phyloP scores from a whole-genome alignment of 139 green algal genomes.

The Auxenochlorella protothecoides region DNA sequence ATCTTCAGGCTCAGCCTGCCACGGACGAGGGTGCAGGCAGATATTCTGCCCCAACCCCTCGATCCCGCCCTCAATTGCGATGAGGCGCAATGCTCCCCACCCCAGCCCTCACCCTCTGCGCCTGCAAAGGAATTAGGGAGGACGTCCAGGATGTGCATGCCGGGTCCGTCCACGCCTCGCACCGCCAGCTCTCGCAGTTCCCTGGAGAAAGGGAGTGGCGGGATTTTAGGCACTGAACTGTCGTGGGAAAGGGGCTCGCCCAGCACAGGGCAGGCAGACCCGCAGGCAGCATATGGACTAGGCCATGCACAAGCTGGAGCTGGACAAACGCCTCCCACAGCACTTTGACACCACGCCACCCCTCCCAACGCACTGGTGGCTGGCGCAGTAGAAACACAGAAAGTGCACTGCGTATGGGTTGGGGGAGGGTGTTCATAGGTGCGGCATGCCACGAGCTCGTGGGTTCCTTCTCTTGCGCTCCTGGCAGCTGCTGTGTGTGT shows the following conservation, averaged over 20 bases:
- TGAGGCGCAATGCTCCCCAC: neutral
- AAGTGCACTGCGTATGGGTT: slow-evolving; percentile 19
- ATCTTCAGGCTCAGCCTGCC: neutral
- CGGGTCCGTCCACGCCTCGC: slow-evolving; percentile 34
- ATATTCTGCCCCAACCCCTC: neutral
- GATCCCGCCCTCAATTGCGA: neutral
- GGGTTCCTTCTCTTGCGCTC: no score
- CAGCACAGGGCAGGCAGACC: no score
- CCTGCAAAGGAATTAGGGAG: slow-evolving; percentile 12
- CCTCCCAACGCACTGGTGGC: slow-evolving; percentile 10
- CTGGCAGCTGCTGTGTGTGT: no score
- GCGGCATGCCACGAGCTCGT: no score
- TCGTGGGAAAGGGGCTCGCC: no score
- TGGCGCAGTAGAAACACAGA: slow-evolving; percentile 33
- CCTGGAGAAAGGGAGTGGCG: neutral
- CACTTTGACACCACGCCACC: no score
- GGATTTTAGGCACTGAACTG: no score
- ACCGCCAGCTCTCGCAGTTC: slow-evolving; percentile 30
- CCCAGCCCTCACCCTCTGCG: slow-evolving; percentile 2
- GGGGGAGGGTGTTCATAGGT: no score
- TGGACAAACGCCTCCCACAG: no score
- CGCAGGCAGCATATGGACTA: no score
- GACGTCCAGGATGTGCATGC: slow-evolving; percentile 30
- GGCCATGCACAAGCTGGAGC: no score
- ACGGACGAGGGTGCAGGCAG: neutral